A percentile compares a stretch with the other conserved stretches of the same genome.
These are phyloP conservation scores for Pleurotus ostreatus DNA, from an alignment of 768 basidiomycete genomes.

Conservation along the genomic window DNA sequence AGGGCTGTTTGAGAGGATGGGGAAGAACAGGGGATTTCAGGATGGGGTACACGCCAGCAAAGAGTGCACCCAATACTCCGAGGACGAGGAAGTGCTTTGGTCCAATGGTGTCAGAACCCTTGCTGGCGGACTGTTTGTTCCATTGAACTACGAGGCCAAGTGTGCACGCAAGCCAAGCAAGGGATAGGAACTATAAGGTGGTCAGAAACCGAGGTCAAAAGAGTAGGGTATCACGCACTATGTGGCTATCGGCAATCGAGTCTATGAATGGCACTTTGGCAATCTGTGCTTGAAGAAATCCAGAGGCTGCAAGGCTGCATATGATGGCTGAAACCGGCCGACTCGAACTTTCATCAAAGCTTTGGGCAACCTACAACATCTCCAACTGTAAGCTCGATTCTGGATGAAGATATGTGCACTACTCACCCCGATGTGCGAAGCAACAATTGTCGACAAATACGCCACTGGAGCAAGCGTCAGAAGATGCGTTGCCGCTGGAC, in stretches of 20 bases:
- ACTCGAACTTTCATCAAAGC: not conserved
- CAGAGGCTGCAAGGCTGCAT: slow-evolving; percentile 3
- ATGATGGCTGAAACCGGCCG: slow-evolving; percentile 1
- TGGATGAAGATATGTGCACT: not conserved
- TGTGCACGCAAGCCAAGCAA: slow-evolving; percentile 11
- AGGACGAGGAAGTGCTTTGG: slow-evolving; percentile 23
- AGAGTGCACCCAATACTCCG: slow-evolving; percentile 26
- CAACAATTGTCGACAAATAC: slow-evolving; percentile 44
- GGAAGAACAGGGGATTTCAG: slow-evolving; percentile 56
- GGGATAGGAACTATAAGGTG: slow-evolving; percentile 14
- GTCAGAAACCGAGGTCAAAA: not conserved
- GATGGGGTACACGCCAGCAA: slow-evolving; percentile 30
- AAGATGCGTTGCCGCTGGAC: slow-evolving; percentile 57
- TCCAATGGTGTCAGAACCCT: not conserved
- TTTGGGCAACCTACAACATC: not conserved
- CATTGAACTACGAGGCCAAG: slow-evolving; percentile 1
- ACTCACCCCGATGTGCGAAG: slow-evolving; percentile 28
- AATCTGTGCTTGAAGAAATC: not conserved
- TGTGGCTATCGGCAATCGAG: slow-evolving; percentile 28
- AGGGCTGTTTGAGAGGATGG: slow-evolving; percentile 46
- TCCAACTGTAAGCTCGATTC: not conserved
- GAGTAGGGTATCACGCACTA: slow-evolving; percentile 25
- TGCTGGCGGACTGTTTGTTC: not conserved
- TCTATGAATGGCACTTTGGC: not conserved
- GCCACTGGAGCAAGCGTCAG: slow-evolving; percentile 54